A percentile compares a stretch with the other conserved stretches of the same genome.
These are phyloP conservation scores for Wickerhamomyces ciferrii DNA, from an alignment of 805 yeast species.

Conservation along the genomic window DNA sequence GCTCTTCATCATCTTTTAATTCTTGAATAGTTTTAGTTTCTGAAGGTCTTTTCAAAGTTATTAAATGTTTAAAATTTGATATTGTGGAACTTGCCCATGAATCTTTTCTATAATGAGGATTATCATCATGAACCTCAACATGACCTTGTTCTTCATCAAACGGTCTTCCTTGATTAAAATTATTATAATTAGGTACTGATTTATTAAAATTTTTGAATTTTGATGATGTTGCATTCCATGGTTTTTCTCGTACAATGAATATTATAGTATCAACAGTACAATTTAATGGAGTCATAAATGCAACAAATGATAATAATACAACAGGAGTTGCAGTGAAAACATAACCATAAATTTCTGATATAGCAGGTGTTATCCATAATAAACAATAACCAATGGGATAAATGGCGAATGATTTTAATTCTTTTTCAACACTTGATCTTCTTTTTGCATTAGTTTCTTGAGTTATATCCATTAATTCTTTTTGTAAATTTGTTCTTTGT, in stretches of 20 bases:
- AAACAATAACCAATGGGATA: slow-evolving; percentile 19
- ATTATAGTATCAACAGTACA: slow-evolving; percentile 74
- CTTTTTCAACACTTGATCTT: slow-evolving; percentile 10
- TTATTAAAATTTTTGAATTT: background rate
- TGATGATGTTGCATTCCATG: slow-evolving; percentile 43
- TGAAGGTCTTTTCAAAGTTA: background rate
- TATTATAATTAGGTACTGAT: background rate
- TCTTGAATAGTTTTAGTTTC: background rate
- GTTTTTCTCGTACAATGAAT: slow-evolving; percentile 69
- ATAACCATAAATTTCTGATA: slow-evolving; percentile 12
- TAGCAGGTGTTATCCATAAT: slow-evolving; percentile 14
- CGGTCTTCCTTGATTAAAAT: too few relatives aligned
- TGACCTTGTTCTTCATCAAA: too few relatives aligned
- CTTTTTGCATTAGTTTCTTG: slow-evolving; percentile 4
- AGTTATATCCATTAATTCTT: slow-evolving; percentile 14
- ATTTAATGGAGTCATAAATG: slow-evolving; percentile 73
- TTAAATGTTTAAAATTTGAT: background rate
- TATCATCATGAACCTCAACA: background rate
- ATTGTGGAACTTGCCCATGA: background rate
- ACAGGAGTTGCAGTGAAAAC: slow-evolving; percentile 2
- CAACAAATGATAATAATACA: slow-evolving; percentile 29
- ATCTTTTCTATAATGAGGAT: background rate
- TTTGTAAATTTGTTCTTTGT: slow-evolving; percentile 10
- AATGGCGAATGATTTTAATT: slow-evolving; percentile 14
- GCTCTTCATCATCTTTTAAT: background rate